Evolutionary conservation across 805 yeast species (phyloP), one percentile per base, ranked within the genome.

Genomic region (Saccharomycopsis sp.): DNA sequence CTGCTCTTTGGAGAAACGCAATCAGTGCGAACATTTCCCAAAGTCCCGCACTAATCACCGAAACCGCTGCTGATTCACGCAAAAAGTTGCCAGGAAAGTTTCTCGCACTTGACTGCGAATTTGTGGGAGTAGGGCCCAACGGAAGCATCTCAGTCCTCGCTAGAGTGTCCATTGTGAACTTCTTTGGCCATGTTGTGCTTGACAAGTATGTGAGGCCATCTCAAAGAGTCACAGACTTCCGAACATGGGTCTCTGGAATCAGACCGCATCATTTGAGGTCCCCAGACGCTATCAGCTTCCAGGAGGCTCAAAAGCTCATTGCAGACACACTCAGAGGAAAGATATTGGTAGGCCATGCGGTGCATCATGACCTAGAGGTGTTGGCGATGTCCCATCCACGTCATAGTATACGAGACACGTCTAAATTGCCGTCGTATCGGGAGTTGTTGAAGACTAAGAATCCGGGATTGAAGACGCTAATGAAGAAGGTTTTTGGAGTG

Each of bases 181-280:
- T 77, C 68, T 85, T 81, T 66, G 97, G 97, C 0, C 80, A 81
- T 62, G 76, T 81, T 0, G 67, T 91, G 0, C 75, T 85, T 61
- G 97, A 91, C 69, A 73, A 78, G 44, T 91, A 77, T 72, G 97
- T 91, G 2, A 76, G 75, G 62, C 97, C 97, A 1, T 71, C 75
- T 34, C 91, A 85, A 64, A 74, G 73, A 56, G 96, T 91, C 1
- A 84, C 91, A 0, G 95, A 91, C 66, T 91, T 94, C 91, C 78
- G 97, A 69, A 91, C 97, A 0, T 84, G 91, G 87, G 95, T 90
- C 20, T 84, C 92, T 70, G 98, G 98, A 24, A 80, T 91, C 2
- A 75, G 84, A 1, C 89, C 96, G 0, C 69, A 71, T 1, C 81
- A 85, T 66, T 83, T 91, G 87, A 72, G 73, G 29, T 69, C 75